phyloP scores from a whole-genome alignment of 768 basidiomycete genomes.

The Lentinula detonsa region DNA sequence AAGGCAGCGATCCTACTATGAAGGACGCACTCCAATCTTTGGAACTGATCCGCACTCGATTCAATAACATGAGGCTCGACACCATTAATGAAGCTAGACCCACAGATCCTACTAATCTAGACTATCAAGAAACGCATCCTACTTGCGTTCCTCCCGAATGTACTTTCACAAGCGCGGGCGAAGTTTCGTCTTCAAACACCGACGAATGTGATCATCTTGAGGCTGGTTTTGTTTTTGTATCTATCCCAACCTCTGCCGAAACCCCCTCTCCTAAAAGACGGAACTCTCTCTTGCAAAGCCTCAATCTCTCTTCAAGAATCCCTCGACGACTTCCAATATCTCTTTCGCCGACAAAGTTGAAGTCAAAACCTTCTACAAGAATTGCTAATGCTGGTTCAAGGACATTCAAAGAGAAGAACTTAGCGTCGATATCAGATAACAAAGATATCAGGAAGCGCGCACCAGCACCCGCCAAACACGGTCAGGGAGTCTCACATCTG shows the following conservation, averaged over 20 bases:
- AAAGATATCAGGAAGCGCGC: not conserved
- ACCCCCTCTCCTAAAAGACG: not conserved
- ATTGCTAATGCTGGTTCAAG: not conserved
- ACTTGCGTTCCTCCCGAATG: not conserved
- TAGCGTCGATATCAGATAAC: not conserved
- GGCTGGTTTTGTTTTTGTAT: conserved; percentile 1
- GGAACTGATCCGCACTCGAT: not conserved
- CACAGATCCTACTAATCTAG: not conserved
- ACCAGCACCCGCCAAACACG: not conserved
- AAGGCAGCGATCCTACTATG: not conserved
- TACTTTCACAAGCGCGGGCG: too few species aligned
- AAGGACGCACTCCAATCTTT: conserved; percentile 1
- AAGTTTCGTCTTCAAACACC: not conserved
- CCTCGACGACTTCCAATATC: conserved; percentile 4
- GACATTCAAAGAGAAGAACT: not conserved
- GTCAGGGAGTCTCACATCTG: not conserved
- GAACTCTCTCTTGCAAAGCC: not conserved
- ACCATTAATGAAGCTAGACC: not conserved
- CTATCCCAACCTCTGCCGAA: not conserved
- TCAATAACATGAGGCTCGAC: not conserved
- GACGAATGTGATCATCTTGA: not conserved
- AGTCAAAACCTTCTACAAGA: not conserved
- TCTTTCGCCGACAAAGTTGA: conserved; percentile 1
- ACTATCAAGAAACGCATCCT: not conserved
- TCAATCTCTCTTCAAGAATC: conserved; percentile 2